Percentiles rank a stretch among this genome's conserved stretches.
Evolutionary conservation across 2,329 filamentous ascomycete species (phyloP).

Genomic region (Mollisia scopiformis): DNA sequence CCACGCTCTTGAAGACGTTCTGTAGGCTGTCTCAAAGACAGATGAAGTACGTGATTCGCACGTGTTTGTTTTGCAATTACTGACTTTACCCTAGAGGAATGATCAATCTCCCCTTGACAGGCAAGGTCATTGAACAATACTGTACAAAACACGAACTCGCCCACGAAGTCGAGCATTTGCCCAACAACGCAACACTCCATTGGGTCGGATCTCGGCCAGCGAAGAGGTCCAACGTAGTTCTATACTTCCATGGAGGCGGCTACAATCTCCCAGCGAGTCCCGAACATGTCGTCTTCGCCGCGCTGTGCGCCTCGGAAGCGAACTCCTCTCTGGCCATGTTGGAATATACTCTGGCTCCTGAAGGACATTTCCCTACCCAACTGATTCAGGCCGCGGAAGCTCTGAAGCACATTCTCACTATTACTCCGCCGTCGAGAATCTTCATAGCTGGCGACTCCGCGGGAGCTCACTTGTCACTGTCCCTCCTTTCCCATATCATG

Average conservation of each 20-base stretch:
- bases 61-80: background rate
- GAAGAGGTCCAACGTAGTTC: conserved; percentile 36
- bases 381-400: conserved; percentile 18
- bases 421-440: conserved; percentile 51
- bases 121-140: conserved; percentile 1
- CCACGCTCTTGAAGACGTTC: background rate
- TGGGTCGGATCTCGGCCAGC: conserved; percentile 5
- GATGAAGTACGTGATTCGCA: background rate
- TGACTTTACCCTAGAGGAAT: background rate
- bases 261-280: conserved; percentile 50
- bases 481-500: conserved; percentile 48
- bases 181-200: conserved; percentile 30
- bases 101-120: background rate
- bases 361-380: conserved; percentile 20
- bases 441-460: conserved; percentile 80
- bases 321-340: conserved; percentile 10
- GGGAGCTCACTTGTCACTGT: conserved; percentile 71
- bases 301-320: background rate
- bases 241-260: conserved; percentile 54
- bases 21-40: background rate
- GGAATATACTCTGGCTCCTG: conserved; percentile 23
- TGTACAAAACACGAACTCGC: background rate
- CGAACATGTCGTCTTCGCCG: conserved; percentile 43
- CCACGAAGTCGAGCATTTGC: conserved; percentile 6
- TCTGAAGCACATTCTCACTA: conserved; percentile 14